phyloP scores from a whole-genome alignment of 495 filamentous ascomycete species.

The Penicillium arizonense region DNA sequence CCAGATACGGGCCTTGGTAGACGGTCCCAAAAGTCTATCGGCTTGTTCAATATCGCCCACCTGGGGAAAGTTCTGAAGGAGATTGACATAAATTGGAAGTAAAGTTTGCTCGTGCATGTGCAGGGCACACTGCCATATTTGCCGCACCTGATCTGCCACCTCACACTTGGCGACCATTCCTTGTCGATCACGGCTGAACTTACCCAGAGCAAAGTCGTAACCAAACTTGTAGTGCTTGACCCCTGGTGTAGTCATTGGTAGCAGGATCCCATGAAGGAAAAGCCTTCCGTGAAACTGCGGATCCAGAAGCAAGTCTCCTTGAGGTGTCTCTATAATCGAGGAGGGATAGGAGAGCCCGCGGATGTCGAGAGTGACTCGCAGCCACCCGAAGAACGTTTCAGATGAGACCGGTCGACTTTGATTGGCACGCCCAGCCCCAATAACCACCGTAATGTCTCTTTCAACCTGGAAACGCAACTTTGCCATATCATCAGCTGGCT shows the following conservation, averaged over 20 bases:
- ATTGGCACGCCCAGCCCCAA: slow-evolving; percentile 7
- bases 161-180: slow-evolving; percentile 2
- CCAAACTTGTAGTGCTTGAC: slow-evolving; percentile 12
- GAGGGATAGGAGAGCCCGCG: slow-evolving; percentile 7
- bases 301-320: slow-evolving; percentile 19
- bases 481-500: slow-evolving; percentile 3
- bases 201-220: slow-evolving; percentile 18
- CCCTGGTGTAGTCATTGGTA: slow-evolving; percentile 2
- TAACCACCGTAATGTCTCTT: slow-evolving; percentile 22
- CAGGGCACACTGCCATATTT: slow-evolving; percentile 22
- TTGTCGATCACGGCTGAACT: slow-evolving; percentile 22
- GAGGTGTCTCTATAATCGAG: slow-evolving; percentile 15
- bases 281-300: slow-evolving; percentile 11
- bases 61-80: slow-evolving; percentile 15
- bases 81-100: slow-evolving; percentile 18
- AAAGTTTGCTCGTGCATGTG: not conserved
- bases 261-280: slow-evolving; percentile 19
- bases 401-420: slow-evolving; percentile 2
- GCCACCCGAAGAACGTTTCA: slow-evolving; percentile 16
- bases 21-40: slow-evolving; percentile 8
- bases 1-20: slow-evolving; percentile 10
- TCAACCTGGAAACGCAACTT: slow-evolving; percentile 7
- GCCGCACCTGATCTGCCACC: slow-evolving; percentile 14
- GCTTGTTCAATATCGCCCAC: slow-evolving; percentile 11
- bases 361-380: slow-evolving; percentile 17